Percentiles rank a stretch among this genome's conserved stretches.
These are phyloP conservation scores for Colletotrichum cereale DNA, from an alignment of 2,329 filamentous ascomycete species.

Conservation along the genomic window DNA sequence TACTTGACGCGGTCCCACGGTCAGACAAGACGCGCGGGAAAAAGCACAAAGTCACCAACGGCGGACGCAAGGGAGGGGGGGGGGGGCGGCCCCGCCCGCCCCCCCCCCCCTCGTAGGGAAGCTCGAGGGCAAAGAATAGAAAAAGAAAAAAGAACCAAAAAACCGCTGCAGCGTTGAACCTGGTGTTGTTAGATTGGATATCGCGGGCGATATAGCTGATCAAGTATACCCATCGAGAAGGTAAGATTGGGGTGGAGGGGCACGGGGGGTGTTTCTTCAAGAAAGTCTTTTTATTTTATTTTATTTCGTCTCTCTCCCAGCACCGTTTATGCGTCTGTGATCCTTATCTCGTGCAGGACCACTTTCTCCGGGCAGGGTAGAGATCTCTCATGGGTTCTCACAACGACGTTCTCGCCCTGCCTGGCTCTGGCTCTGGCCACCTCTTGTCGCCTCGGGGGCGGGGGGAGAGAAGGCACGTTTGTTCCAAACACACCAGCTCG, in stretches of 20 bases:
- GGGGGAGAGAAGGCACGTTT: neutral
- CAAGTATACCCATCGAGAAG: neutral
- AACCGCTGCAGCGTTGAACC: conserved; percentile 1
- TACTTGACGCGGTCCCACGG: neutral
- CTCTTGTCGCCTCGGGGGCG: no score
- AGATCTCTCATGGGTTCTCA: neutral
- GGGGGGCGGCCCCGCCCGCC: no score
- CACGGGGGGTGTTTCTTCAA: neutral
- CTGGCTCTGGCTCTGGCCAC: neutral
- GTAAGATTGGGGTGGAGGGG: neutral
- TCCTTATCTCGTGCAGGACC: neutral
- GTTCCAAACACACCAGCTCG: neutral
- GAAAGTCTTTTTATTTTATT: neutral
- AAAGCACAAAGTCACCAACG: neutral
- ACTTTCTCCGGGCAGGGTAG: neutral
- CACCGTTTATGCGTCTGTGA: neutral
- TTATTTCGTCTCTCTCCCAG: no score
- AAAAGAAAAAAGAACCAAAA: neutral
- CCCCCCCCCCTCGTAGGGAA: no score
- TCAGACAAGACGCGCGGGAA: neutral
- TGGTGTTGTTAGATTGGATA: conserved; percentile 1
- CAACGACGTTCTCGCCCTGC: neutral
- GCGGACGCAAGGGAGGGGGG: neutral
- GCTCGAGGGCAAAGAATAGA: no score
- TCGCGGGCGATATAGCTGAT: neutral